These are phyloP conservation scores for Aspergillus pseudoterreus DNA, from an alignment of 2,329 filamentous ascomycete species.

Conservation along the genomic window DNA sequence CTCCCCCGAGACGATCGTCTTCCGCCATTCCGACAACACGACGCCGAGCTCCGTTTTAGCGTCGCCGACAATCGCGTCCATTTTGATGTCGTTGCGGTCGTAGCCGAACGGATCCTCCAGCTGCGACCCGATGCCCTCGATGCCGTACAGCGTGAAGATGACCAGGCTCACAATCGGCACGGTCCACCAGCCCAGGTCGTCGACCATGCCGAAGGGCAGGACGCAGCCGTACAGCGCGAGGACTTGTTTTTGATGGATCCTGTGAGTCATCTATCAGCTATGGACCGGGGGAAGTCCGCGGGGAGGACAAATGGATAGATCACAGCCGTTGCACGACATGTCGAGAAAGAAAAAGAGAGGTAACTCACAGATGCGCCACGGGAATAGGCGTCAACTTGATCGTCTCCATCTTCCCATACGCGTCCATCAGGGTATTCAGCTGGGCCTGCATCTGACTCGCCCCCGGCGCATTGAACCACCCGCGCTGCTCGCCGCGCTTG, in stretches of 20 bases:
- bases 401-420: slow-evolving; percentile 63
- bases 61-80: slow-evolving; percentile 63
- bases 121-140: slow-evolving; percentile 61
- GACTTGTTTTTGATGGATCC: slow-evolving; percentile 63
- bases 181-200: slow-evolving; percentile 61
- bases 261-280: slow-evolving; percentile 14
- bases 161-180: slow-evolving; percentile 58
- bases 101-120: slow-evolving; percentile 65
- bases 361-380: slow-evolving; percentile 54
- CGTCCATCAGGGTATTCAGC: slow-evolving; percentile 54
- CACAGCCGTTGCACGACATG: neutral
- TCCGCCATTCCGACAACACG: slow-evolving; percentile 57
- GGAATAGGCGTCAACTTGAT: slow-evolving; percentile 63
- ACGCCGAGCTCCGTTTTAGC: slow-evolving; percentile 56
- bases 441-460: slow-evolving; percentile 57
- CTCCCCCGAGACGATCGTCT: slow-evolving; percentile 17
- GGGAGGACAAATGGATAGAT: neutral
- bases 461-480: slow-evolving; percentile 59
- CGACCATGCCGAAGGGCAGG: slow-evolving; percentile 61
- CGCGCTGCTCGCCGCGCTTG: slow-evolving; percentile 51
- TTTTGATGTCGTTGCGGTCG: slow-evolving; percentile 64
- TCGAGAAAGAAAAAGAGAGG: neutral
- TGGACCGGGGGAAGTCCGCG: neutral
- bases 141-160: slow-evolving; percentile 62
- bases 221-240: slow-evolving; percentile 59